These are phyloP conservation scores for Adansonia rubrostipa DNA, from an alignment of 441 rosid genomes.

Conservation along the genomic window DNA sequence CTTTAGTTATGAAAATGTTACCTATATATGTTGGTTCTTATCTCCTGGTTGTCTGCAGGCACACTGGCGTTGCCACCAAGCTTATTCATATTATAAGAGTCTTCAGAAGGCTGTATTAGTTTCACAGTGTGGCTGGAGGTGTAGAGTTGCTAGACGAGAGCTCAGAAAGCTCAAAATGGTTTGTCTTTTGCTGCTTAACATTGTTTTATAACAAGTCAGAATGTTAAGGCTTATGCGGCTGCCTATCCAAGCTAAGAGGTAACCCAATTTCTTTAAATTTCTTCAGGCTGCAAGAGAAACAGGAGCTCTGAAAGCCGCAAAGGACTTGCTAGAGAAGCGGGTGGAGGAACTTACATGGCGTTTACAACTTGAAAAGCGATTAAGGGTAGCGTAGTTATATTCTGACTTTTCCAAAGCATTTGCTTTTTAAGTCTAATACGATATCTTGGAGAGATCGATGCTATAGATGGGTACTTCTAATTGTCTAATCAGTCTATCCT, in stretches of 20 bases:
- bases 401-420: slow-evolving; percentile 10
- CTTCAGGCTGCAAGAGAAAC: slow-evolving; percentile 96
- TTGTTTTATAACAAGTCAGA: slow-evolving; percentile 21
- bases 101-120: slow-evolving; percentile 85
- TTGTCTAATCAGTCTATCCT: slow-evolving; percentile 11
- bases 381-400: slow-evolving; percentile 64
- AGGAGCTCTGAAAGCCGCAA: slow-evolving; percentile 97
- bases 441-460: neutral
- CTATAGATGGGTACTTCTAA: slow-evolving; percentile 2
- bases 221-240: slow-evolving; percentile 16
- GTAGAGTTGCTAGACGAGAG: slow-evolving; percentile 93
- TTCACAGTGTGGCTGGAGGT: slow-evolving; percentile 98
- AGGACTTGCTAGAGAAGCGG: slow-evolving; percentile 97
- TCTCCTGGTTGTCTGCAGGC: slow-evolving; percentile 61
- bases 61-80: slow-evolving; percentile 66
- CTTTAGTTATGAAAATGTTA: slow-evolving; percentile 6
- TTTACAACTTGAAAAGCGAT: slow-evolving; percentile 90
- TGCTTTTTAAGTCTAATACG: neutral
- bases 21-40: slow-evolving; percentile 17
- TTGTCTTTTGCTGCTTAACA: slow-evolving; percentile 36
- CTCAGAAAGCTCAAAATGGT: slow-evolving; percentile 96
- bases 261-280: slow-evolving; percentile 30
- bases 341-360: slow-evolving; percentile 99
- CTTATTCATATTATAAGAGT: slow-evolving; percentile 69
- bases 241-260: slow-evolving; percentile 27